Evolutionary conservation across 1,139 yeast species (phyloP), one percentile per base, ranked within the genome.

Genomic region (Magnusiomyces tetraspermus): DNA sequence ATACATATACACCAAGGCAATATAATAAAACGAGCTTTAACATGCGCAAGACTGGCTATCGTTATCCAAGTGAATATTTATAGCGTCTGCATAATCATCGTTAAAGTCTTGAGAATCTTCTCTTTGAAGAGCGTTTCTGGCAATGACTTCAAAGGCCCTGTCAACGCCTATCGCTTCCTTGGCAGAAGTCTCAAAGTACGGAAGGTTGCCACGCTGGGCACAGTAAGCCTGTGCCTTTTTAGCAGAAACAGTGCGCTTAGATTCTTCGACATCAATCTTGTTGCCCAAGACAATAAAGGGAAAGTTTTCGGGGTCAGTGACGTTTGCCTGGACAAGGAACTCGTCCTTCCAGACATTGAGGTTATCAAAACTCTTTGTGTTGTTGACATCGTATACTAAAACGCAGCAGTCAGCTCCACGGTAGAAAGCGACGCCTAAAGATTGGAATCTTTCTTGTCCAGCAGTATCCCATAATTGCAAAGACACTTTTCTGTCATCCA

Each of bases 361-460:
- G 62, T 86, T 85, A 66, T 90, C 96, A 68, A 92, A 86, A 5
- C 96, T 86, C 70, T 89, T 89, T 58, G 87, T 84, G 70, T 90
- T 90, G 57, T 95, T 89, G 49, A 92, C 97, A 66, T 90, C 97
- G 68, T 85, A 90, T 61, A 94, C 95, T 57, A 92, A 76, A 10
- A 92, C 97, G 71, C 98, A 92, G 70, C 98, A 92, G 69, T 92
- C 98, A 0, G 98, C 97, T 38, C 98, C 98, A 62, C 98, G 77
- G 70, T 92, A 92, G 68, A 92, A 92, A 1, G 98, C 98, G 47
- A 92, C 97, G 19, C 98, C 98, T 58, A 92, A 76, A 56, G 95
- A 83, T 71, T 92, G 98, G 72, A 85, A 85, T 60, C 95, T 74
- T 66, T 85, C 95, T 68, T 85, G 95, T 28, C 95, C 94, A 1